phyloP scores from a whole-genome alignment of 2,329 filamentous ascomycete genomes.

The Sclerotinia minor region DNA sequence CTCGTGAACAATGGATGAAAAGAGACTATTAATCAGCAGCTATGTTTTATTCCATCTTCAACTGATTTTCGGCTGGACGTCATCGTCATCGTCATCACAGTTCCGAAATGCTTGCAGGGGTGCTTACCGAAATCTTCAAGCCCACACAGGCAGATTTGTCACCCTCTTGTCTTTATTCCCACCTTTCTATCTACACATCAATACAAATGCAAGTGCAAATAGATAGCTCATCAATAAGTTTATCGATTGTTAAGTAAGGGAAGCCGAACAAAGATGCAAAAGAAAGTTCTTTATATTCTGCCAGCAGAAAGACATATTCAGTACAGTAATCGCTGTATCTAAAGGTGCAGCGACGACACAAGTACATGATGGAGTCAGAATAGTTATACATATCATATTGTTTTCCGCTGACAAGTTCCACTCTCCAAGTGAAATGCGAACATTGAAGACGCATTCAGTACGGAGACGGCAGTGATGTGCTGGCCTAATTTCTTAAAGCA shows the following conservation, averaged over 20 bases:
- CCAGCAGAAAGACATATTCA: background rate
- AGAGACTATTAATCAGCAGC: background rate
- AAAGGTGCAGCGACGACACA: background rate
- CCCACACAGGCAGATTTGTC: background rate
- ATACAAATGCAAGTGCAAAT: background rate
- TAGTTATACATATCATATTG: background rate
- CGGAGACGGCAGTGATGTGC: no score
- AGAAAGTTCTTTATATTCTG: background rate
- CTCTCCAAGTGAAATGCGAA: background rate
- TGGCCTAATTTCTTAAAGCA: no score
- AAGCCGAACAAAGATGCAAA: background rate
- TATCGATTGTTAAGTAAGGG: background rate
- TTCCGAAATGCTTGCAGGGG: background rate
- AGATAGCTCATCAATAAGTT: background rate
- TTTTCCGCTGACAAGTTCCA: no score
- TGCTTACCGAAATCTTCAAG: background rate
- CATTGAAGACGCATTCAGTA: no score
- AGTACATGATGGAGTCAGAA: background rate
- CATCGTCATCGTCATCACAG: background rate
- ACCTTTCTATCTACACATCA: background rate
- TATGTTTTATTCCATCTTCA: background rate
- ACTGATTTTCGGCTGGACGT: background rate
- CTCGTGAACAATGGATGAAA: background rate
- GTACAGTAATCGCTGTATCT: background rate
- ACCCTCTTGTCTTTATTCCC: background rate